Evolutionary conservation across 345 rosid genomes (phyloP).

Genomic region (Eucalyptus caleyi): DNA sequence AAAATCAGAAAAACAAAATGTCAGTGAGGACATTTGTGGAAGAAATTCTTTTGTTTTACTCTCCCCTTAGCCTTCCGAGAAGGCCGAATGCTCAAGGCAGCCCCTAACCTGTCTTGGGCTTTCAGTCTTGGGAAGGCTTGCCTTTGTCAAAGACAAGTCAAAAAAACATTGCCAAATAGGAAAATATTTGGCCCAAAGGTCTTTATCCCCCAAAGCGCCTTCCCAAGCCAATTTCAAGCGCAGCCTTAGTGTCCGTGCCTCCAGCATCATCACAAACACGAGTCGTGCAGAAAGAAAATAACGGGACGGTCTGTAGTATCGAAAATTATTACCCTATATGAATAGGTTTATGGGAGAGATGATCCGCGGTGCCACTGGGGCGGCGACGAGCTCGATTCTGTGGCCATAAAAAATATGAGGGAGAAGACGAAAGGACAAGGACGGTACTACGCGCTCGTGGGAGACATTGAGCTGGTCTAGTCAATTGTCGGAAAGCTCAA

Average conservation of each 20-base stretch:
- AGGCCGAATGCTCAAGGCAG: too few relatives aligned
- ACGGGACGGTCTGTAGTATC: not conserved
- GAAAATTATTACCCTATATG: not conserved
- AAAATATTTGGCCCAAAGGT: too few relatives aligned
- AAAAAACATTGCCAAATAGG: too few relatives aligned
- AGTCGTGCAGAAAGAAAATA: not conserved
- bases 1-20: too few relatives aligned
- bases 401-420: not conserved
- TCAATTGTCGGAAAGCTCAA: not conserved
- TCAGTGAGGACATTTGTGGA: rapidly evolving
- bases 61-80: rapidly evolving
- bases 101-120: rapidly evolving
- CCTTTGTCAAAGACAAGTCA: too few relatives aligned
- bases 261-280: too few relatives aligned
- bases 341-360: not conserved
- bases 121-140: rapidly evolving
- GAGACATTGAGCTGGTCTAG: not conserved
- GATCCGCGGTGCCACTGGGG: not conserved
- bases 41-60: too few relatives aligned
- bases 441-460: not conserved
- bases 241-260: too few relatives aligned
- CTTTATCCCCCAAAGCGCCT: too few relatives aligned
- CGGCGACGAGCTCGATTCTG: not conserved
- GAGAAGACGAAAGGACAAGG: not conserved
- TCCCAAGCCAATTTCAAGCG: too few relatives aligned